Conservation (phyloP, 2,329 filamentous ascomycete genomes). For the Metarhizium humberi region DNA sequence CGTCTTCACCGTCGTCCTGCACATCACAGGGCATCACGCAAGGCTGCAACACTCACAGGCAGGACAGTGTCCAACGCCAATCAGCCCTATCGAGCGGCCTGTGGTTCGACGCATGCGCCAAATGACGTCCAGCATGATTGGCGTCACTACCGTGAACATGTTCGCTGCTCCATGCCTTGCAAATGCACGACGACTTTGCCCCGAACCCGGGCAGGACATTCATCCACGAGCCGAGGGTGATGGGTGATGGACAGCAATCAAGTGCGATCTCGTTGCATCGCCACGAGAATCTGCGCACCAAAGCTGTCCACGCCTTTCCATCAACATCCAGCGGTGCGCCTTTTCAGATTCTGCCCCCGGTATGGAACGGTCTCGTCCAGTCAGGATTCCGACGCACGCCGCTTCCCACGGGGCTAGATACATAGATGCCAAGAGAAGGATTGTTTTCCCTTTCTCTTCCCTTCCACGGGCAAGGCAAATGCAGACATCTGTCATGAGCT, state of each 20-base stretch:
- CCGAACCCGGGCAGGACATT: background rate
- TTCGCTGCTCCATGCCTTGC: background rate
- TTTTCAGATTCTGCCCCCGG: background rate
- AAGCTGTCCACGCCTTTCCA: background rate
- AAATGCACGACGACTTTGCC: background rate
- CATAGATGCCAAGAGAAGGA: too few relatives aligned
- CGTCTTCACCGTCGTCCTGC: too few relatives aligned
- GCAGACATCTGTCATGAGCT: too few relatives aligned
- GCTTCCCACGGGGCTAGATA: too few relatives aligned
- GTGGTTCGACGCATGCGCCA: background rate
- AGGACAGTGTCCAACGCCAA: background rate
- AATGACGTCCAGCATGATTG: background rate
- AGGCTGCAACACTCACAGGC: too few relatives aligned
- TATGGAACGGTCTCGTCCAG: background rate
- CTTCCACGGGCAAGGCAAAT: too few relatives aligned
- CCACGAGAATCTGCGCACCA: background rate
- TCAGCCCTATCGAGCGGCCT: background rate
- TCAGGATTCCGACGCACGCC: too few relatives aligned
- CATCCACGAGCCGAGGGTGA: background rate
- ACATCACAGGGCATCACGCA: too few relatives aligned
- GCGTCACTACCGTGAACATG: background rate
- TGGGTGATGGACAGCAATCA: background rate
- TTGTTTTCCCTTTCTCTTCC: too few relatives aligned
- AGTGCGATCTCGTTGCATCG: too few relatives aligned
- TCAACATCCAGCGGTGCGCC: background rate